A percentile compares a stretch with the other conserved stretches of the same genome.
Conservation (phyloP, 306 rosid species). For the Purshia tridentata region DNA sequence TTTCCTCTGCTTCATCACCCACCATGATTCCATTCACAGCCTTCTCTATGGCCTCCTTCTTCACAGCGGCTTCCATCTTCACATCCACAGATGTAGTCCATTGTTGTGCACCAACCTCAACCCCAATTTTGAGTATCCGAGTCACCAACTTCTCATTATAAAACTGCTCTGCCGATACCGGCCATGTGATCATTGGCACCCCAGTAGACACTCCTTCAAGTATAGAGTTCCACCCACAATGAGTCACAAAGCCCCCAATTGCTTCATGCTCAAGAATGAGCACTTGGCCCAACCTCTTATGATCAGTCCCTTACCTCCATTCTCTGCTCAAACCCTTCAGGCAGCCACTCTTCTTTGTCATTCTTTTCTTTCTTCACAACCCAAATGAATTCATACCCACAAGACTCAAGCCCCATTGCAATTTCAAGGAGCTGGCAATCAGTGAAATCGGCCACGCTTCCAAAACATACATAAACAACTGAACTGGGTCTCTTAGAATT, state of each 20-base stretch:
- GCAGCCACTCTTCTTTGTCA: slow-evolving; percentile 29
- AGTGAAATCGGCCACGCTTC: slow-evolving; percentile 23
- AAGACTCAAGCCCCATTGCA: slow-evolving; percentile 53
- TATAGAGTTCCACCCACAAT: slow-evolving; percentile 47
- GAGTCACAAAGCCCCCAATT: slow-evolving; percentile 37
- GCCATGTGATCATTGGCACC: slow-evolving; percentile 45
- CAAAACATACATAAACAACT: slow-evolving; percentile 52
- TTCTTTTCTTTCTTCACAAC: slow-evolving; percentile 31
- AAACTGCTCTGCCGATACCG: slow-evolving; percentile 30
- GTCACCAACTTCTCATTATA: slow-evolving; percentile 41
- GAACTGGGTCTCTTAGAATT: slow-evolving; percentile 26
- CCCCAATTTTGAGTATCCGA: slow-evolving; percentile 31
- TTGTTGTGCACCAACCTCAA: slow-evolving; percentile 7
- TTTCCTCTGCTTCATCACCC: slow-evolving; percentile 19
- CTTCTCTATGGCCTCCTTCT: background rate
- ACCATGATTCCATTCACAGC: too few relatives aligned
- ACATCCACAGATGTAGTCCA: background rate
- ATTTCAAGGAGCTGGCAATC: slow-evolving; percentile 49
- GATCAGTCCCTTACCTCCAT: slow-evolving; percentile 23
- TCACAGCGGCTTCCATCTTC: too few relatives aligned
- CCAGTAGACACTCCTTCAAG: slow-evolving; percentile 36
- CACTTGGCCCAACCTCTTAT: slow-evolving; percentile 41
- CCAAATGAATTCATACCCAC: slow-evolving; percentile 44
- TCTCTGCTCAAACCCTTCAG: slow-evolving; percentile 31
- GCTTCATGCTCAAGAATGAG: slow-evolving; percentile 36